Conservation (phyloP, 768 basidiomycete genomes). For the Collybia mongolica region DNA sequence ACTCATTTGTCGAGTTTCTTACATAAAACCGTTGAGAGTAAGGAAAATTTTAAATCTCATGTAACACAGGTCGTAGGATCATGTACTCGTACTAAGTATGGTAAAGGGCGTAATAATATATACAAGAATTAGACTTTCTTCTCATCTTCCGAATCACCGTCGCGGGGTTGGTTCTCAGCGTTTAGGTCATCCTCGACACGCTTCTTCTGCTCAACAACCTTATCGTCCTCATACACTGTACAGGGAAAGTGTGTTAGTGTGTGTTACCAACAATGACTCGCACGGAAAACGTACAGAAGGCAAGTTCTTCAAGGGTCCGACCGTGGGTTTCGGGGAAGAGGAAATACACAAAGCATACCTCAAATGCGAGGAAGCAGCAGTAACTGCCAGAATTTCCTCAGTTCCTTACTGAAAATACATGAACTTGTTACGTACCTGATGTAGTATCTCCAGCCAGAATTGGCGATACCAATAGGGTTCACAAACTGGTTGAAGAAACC, state of each 20-base stretch:
- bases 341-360: constrained; percentile 57
- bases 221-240: constrained; percentile 44
- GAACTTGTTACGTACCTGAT: not conserved
- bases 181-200: constrained; percentile 39
- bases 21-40: too few relatives aligned
- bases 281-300: constrained; percentile 45
- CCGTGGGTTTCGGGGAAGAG: constrained; percentile 60
- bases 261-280: not conserved
- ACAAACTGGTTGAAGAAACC: constrained; percentile 68
- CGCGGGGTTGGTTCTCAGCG: not conserved
- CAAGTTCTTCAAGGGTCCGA: constrained; percentile 55
- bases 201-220: constrained; percentile 37
- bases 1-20: too few relatives aligned
- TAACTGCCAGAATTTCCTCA: constrained; percentile 64
- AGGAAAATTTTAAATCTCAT: too few relatives aligned
- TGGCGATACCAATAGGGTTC: constrained; percentile 38
- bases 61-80: too few relatives aligned
- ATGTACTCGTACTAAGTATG: too few relatives aligned
- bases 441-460: not conserved
- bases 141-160: not conserved
- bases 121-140: not conserved
- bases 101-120: too few relatives aligned
- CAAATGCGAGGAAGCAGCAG: constrained; percentile 50
- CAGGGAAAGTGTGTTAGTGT: not conserved
- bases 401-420: constrained; percentile 18